Percentiles rank a stretch among this genome's conserved stretches.
Conservation (phyloP, 805 yeast genomes). For the Ogataea degrootiae region DNA sequence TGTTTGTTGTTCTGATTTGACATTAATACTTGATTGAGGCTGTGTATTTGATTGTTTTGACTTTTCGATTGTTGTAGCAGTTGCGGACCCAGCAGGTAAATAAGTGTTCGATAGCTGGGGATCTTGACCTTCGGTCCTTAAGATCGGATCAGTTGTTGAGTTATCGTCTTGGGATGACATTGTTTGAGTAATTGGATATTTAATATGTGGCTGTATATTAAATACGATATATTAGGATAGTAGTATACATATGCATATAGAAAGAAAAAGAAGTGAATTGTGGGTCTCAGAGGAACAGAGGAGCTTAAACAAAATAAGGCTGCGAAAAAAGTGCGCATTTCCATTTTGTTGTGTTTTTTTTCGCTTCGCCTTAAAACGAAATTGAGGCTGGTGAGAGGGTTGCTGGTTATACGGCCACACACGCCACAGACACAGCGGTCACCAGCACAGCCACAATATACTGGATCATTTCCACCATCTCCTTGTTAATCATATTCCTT, state of each 20-base stretch:
- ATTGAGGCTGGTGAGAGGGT: too few relatives aligned
- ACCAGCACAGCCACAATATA: slow-evolving; percentile 6
- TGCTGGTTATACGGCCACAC: background rate
- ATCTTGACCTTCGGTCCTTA: slow-evolving; percentile 10
- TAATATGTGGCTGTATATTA: background rate
- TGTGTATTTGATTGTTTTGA: slow-evolving; percentile 12
- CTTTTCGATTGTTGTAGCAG: slow-evolving; percentile 1
- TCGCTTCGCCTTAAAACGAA: too few relatives aligned
- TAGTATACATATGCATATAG: too few relatives aligned
- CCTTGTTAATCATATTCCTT: slow-evolving; percentile 9
- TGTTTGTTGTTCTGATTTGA: background rate
- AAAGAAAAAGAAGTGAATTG: too few relatives aligned
- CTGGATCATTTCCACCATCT: slow-evolving; percentile 5
- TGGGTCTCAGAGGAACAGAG: too few relatives aligned
- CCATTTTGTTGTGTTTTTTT: too few relatives aligned
- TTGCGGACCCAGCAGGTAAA: too few relatives aligned
- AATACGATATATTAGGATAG: too few relatives aligned
- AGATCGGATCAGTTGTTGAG: slow-evolving; percentile 13
- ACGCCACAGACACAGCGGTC: slow-evolving; percentile 1
- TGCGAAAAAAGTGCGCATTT: too few relatives aligned
- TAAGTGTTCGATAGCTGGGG: too few relatives aligned
- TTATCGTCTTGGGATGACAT: slow-evolving; percentile 8
- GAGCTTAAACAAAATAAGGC: too few relatives aligned
- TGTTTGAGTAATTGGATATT: background rate
- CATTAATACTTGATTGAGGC: slow-evolving; percentile 14